Conservation (phyloP, 176 grass and related monocot species). For the Hsuehochloa calcarea region DNA sequence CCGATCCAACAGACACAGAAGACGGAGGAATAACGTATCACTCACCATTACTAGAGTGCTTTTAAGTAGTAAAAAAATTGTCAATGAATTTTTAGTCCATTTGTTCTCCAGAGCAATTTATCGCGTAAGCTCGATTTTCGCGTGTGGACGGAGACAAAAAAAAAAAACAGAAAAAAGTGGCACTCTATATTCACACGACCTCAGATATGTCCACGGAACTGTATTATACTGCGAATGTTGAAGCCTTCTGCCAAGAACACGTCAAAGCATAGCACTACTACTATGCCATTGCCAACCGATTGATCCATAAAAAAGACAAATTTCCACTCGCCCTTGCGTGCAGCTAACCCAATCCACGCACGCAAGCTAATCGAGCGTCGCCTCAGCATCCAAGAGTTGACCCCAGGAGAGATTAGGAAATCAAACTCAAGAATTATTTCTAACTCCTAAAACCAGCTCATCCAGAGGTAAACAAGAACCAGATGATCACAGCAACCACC, state of each 20-base stretch:
- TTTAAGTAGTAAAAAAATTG: no score
- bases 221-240: neutral
- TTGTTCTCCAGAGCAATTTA: neutral
- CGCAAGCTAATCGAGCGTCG: slow-evolving; percentile 4
- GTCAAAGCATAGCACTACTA: slow-evolving; percentile 14
- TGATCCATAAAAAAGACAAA: neutral
- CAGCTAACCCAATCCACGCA: slow-evolving; percentile 5
- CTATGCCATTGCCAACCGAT: slow-evolving; percentile 8
- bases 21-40: no score
- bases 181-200: neutral
- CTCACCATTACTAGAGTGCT: no score
- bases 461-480: neutral
- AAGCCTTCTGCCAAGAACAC: neutral
- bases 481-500: neutral
- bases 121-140: neutral
- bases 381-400: slow-evolving; percentile 25
- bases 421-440: neutral
- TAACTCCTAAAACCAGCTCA: neutral
- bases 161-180: neutral
- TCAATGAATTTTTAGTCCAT: neutral
- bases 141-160: neutral
- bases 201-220: neutral
- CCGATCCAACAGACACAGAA: no score
- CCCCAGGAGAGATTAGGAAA: neutral
- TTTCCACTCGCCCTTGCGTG: neutral